These are phyloP conservation scores for Gossypium thurberi DNA, from an alignment of 345 rosid genomes.

Conservation along the genomic window DNA sequence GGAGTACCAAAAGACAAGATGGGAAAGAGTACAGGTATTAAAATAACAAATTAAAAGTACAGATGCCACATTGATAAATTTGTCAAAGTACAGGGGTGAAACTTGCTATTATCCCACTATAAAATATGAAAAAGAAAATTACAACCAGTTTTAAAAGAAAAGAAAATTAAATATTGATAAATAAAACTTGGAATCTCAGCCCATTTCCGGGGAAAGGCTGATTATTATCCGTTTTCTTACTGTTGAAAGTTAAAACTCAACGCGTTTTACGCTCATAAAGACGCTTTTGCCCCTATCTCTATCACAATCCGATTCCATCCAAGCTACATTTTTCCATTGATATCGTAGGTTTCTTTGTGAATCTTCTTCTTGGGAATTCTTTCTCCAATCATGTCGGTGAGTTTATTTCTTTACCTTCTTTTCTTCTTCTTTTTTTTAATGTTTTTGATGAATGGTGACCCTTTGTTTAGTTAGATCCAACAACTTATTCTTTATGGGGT, in stretches of 20 bases:
- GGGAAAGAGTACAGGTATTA: too few relatives aligned
- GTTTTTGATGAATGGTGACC: not conserved
- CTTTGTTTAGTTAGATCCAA: slow-evolving; percentile 6
- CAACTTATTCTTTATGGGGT: too few relatives aligned
- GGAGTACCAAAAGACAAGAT: too few relatives aligned
- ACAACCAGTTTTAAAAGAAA: too few relatives aligned
- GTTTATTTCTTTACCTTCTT: not conserved
- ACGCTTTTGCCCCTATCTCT: not conserved
- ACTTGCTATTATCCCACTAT: too few relatives aligned
- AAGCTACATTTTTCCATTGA: not conserved
- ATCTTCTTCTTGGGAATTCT: not conserved
- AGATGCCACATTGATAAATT: too few relatives aligned
- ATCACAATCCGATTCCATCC: not conserved
- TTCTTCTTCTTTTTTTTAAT: too few relatives aligned
- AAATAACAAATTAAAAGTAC: too few relatives aligned
- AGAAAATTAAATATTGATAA: too few relatives aligned
- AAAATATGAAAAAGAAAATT: too few relatives aligned
- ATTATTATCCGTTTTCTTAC: not conserved
- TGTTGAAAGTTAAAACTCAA: not conserved
- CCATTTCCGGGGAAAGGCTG: not conserved
- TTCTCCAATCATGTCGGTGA: slow-evolving; percentile 9
- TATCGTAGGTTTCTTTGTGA: not conserved
- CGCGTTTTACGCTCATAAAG: not conserved
- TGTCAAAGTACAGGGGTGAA: too few relatives aligned
- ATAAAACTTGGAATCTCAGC: too few relatives aligned